phyloP scores from a whole-genome alignment of 495 filamentous ascomycete species.

The Talaromyces thailandensis region DNA sequence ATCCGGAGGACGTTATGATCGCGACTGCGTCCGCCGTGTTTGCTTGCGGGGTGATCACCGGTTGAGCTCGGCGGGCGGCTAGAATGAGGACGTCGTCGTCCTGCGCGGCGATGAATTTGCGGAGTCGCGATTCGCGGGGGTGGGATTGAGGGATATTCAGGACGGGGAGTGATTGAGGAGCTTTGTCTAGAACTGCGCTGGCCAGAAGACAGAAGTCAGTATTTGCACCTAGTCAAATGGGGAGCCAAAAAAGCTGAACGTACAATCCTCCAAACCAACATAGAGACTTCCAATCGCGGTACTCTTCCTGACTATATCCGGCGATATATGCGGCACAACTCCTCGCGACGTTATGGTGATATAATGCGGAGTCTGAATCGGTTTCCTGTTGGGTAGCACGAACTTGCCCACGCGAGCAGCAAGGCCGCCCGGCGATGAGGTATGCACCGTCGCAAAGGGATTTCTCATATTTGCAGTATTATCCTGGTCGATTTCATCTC shows the following conservation, averaged over 20 bases:
- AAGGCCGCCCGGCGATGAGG: constrained; percentile 17
- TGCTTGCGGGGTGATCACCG: constrained; percentile 59
- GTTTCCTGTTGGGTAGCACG: constrained; percentile 44
- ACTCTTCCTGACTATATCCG: constrained; percentile 65
- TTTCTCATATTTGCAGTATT: constrained; percentile 1
- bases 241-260: constrained; percentile 21
- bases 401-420: constrained; percentile 55
- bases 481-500: background rate
- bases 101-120: constrained; percentile 60
- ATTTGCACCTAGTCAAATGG: background rate
- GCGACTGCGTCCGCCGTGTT: constrained; percentile 68
- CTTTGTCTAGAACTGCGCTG: constrained; percentile 66
- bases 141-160: constrained; percentile 31
- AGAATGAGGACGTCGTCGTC: constrained; percentile 57
- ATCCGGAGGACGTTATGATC: constrained; percentile 77
- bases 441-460: constrained; percentile 2
- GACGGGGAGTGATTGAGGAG: constrained; percentile 40
- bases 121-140: constrained; percentile 44
- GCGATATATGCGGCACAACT: constrained; percentile 74
- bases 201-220: background rate
- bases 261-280: constrained; percentile 89
- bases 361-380: constrained; percentile 73
- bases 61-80: constrained; percentile 67
- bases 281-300: constrained; percentile 61
- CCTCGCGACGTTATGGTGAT: constrained; percentile 74